Evolutionary conservation across 2,329 filamentous ascomycete species (phyloP), one percentile per base, ranked within the genome.

Genomic region (Monosporascus sp.): DNA sequence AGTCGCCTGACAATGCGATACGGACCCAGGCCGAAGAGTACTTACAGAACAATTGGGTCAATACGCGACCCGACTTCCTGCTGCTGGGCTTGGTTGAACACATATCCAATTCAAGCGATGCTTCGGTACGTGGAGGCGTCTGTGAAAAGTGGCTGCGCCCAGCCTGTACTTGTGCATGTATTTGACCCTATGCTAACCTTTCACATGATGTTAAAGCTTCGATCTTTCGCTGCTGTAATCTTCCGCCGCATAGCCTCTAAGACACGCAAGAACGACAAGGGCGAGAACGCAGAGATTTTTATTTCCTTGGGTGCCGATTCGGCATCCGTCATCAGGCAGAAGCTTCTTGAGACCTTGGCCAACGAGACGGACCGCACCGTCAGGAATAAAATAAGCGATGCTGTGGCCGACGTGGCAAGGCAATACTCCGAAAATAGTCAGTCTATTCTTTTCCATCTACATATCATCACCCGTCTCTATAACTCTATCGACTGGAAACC

Each of bases 11-110:
- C 75, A 99, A 99, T 75, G 79, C 79, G 54, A 80, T 90, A 64
- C 87, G 94, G 69, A 84, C 88, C 31, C 85, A 90, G 71, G 93
- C 93, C 50, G 94, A 99, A 73, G 90, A 95, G 60, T 88, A 92
- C 70, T 78, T 99, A 58, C 89, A 90, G 71, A 89, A 84, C 73
- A 92, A 91, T 78, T 99, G 94, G 94, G 88, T 91, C 37, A 76
- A 77, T 57, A 80, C 83, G 53, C 83, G 88, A 56, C 92, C 94
- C 37, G 92, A 97, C 66, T 81, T 96, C 63, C 79, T 97, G 62
- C 77, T 99, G 68, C 94, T 97, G 88, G 94, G 92, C 60, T 77
- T 99, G 64, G 92, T 88, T 41, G 94, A 97, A 75, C 93, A 97
- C 74, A 86, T 96, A 63, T 85, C 89, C 66, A 85, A 81, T 60